phyloP scores from a whole-genome alignment of 441 rosid genomes.

The Macaranga tanarius region DNA sequence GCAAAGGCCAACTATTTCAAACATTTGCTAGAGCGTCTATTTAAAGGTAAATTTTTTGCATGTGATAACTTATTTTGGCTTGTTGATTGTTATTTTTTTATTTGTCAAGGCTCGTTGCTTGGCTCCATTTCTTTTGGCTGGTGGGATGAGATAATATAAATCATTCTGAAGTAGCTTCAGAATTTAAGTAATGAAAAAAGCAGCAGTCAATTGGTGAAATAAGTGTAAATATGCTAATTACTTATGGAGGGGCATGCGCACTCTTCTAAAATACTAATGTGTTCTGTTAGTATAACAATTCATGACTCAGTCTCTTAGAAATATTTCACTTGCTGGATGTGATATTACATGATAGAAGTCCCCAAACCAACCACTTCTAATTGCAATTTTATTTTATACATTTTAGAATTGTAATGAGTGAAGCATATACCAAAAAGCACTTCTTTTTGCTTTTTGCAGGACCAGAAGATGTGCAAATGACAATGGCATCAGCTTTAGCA shows the following conservation, averaged over 20 bases:
- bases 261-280: not conserved
- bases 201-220: not conserved
- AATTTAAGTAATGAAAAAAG: not conserved
- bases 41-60: slow-evolving; percentile 39
- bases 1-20: slow-evolving; percentile 65
- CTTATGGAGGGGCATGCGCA: not conserved
- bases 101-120: not conserved
- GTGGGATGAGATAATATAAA: not conserved
- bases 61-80: slow-evolving; percentile 15
- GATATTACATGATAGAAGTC: not conserved
- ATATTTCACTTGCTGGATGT: not conserved
- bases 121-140: not conserved
- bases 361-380: not conserved
- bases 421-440: slow-evolving; percentile 13
- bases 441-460: slow-evolving; percentile 39
- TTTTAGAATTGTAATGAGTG: not conserved
- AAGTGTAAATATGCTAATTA: slow-evolving; percentile 1
- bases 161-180: slow-evolving; percentile 1
- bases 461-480: slow-evolving; percentile 43
- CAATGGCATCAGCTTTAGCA: slow-evolving; percentile 52
- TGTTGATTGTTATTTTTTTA: slow-evolving; percentile 6
- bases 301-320: not conserved
- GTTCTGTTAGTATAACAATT: not conserved
- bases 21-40: slow-evolving; percentile 51
- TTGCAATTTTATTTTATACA: not conserved